phyloP scores from a whole-genome alignment of 2,329 filamentous ascomycete species.

The Fusarium tricinctum region DNA sequence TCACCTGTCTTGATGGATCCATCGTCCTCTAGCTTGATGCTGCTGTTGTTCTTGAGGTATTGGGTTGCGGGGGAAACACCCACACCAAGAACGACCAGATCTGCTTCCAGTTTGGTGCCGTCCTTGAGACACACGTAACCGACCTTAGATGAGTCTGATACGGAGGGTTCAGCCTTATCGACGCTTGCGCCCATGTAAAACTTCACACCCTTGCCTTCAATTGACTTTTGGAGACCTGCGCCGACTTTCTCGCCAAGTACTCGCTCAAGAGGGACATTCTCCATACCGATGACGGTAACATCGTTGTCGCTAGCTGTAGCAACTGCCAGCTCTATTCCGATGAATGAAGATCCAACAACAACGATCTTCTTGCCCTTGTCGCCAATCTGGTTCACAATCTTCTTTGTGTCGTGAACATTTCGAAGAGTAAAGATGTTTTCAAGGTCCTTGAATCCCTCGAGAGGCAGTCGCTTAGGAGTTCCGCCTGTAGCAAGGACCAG shows the following conservation, averaged over 20 bases:
- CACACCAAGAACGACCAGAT: constrained; percentile 91
- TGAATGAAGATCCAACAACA: constrained; percentile 93
- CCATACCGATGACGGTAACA: constrained; percentile 91
- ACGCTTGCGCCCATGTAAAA: constrained; percentile 87
- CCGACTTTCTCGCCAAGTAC: constrained; percentile 88
- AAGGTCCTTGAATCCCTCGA: constrained; percentile 88
- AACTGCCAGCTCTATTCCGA: constrained; percentile 97
- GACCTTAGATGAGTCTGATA: constrained; percentile 76
- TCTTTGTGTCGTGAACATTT: constrained; percentile 80
- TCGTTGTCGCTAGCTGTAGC: constrained; percentile 83
- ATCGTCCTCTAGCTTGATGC: constrained; percentile 80
- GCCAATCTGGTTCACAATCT: constrained; percentile 83
- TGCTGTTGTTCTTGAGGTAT: constrained; percentile 80
- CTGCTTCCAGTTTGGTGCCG: constrained; percentile 85
- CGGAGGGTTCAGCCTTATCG: constrained; percentile 82
- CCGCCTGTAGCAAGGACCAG: constrained; percentile 92
- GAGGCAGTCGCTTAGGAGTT: constrained; percentile 78
- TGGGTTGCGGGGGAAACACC: constrained; percentile 89
- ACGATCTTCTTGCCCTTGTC: constrained; percentile 92
- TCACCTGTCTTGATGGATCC: constrained; percentile 88
- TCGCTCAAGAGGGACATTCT: constrained; percentile 84
- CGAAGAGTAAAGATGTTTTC: constrained; percentile 90
- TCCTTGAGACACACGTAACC: constrained; percentile 87
- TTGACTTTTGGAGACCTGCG: constrained; percentile 79
- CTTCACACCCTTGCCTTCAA: constrained; percentile 90